Percentiles rank a stretch among this genome's conserved stretches.
These are phyloP conservation scores for Verticillium zaregamsianum DNA, from an alignment of 2,329 filamentous ascomycete genomes.

Conservation along the genomic window DNA sequence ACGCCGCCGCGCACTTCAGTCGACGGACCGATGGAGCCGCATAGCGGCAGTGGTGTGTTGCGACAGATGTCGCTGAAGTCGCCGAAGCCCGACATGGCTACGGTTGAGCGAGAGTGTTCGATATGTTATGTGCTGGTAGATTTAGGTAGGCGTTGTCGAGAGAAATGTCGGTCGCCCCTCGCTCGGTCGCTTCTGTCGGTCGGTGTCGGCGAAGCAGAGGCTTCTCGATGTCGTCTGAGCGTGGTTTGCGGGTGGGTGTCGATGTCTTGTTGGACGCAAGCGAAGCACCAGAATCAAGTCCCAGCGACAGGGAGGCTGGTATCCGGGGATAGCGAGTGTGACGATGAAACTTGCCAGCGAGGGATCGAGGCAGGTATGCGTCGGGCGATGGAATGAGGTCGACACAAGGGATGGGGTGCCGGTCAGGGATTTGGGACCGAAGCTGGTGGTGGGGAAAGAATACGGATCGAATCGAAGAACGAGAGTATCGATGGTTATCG, in stretches of 20 bases:
- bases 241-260: background rate
- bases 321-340: background rate
- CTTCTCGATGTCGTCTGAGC: background rate
- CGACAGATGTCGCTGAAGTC: constrained; percentile 85
- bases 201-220: background rate
- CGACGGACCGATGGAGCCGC: constrained; percentile 75
- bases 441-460: background rate
- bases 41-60: constrained; percentile 81
- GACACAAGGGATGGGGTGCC: background rate
- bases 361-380: background rate
- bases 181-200: background rate
- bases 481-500: background rate
- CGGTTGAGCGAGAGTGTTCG: background rate
- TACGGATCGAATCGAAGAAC: background rate
- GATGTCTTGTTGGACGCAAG: background rate
- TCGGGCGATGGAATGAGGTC: background rate
- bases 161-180: background rate
- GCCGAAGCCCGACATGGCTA: constrained; percentile 74
- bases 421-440: background rate
- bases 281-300: background rate
- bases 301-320: background rate
- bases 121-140: background rate
- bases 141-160: background rate
- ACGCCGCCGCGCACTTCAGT: constrained; percentile 58
- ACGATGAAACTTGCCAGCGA: background rate